Evolutionary conservation across 371 early-diverging fungal species (phyloP).

Genomic region (Parasitella parasitica): DNA sequence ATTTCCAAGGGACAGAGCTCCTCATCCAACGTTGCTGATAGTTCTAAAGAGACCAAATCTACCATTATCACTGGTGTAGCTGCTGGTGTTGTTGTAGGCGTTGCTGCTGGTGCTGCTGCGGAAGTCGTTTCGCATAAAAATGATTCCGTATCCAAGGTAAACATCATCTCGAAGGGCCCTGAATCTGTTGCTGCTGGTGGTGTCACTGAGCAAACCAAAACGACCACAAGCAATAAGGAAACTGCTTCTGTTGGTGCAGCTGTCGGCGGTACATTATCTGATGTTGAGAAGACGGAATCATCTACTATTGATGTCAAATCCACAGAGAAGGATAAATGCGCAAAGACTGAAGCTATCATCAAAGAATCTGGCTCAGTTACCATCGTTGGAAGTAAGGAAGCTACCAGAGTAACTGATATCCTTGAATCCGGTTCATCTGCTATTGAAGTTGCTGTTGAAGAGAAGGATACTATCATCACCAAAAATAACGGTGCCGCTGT

Average conservation of each 20-base stretch:
- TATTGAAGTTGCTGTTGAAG: too few species aligned
- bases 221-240: background rate
- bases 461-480: background rate
- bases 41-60: background rate
- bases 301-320: background rate
- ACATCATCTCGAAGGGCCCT: background rate
- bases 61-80: background rate
- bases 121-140: background rate
- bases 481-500: background rate
- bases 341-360: too few species aligned
- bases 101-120: background rate
- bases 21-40: background rate
- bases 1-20: background rate
- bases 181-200: background rate
- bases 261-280: background rate
- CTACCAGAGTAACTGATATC: background rate
- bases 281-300: background rate
- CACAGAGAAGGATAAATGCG: background rate
- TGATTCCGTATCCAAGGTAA: background rate
- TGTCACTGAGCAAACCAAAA: background rate
- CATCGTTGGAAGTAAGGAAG: background rate
- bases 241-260: background rate
- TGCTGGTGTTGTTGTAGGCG: constrained; percentile 1
- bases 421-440: background rate
- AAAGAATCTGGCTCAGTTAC: background rate